Conservation (phyloP, 768 basidiomycete species). For the Kwoniella heveanensis region DNA sequence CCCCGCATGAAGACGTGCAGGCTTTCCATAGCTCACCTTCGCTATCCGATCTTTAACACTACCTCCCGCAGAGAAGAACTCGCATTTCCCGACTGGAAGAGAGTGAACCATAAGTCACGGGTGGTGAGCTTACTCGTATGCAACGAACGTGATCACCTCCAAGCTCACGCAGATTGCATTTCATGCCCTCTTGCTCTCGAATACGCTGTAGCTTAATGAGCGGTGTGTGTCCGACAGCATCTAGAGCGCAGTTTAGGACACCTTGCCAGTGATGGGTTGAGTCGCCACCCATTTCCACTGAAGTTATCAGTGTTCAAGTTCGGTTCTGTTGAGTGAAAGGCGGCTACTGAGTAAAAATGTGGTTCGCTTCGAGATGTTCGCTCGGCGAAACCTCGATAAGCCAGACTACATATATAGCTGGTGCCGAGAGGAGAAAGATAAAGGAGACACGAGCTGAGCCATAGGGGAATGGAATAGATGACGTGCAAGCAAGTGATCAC, state of each 20-base stretch:
- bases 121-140: slow-evolving; percentile 1
- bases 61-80: slow-evolving; percentile 87
- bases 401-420: too few relatives aligned
- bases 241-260: slow-evolving; percentile 75
- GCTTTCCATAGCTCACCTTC: slow-evolving; percentile 62
- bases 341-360: too few relatives aligned
- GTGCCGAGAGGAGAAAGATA: neutral
- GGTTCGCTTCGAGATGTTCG: too few relatives aligned
- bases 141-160: too few relatives aligned
- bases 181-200: slow-evolving; percentile 70
- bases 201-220: slow-evolving; percentile 82
- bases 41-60: slow-evolving; percentile 96
- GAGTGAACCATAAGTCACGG: neutral
- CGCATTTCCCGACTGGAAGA: slow-evolving; percentile 78
- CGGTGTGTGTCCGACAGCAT: slow-evolving; percentile 87
- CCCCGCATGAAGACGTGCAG: too few relatives aligned
- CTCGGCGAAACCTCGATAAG: too few relatives aligned
- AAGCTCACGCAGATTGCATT: slow-evolving; percentile 83
- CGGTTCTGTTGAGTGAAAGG: too few relatives aligned
- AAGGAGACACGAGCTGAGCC: neutral
- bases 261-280: slow-evolving; percentile 52
- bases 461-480: neutral
- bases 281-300: slow-evolving; percentile 15
- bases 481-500: slow-evolving; percentile 1
- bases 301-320: neutral